phyloP scores from a whole-genome alignment of 2,329 filamentous ascomycete genomes.

The Calonectria hongkongensis region DNA sequence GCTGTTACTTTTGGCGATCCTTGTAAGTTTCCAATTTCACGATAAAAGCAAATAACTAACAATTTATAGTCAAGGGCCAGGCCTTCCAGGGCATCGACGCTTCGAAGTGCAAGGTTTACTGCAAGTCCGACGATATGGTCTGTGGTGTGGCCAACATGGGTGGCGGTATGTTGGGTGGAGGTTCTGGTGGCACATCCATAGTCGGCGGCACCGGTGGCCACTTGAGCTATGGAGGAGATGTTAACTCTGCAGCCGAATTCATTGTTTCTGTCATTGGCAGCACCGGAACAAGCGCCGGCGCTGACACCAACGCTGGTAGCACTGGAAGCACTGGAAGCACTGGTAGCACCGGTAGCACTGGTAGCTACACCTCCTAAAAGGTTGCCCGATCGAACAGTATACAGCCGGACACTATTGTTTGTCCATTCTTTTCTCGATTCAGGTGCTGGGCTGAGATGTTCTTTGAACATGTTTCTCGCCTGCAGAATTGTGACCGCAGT shows the following conservation, averaged over 20 bases:
- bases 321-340: not conserved
- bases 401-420: too few relatives aligned
- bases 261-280: not conserved
- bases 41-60: not conserved
- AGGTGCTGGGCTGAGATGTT: too few relatives aligned
- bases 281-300: not conserved
- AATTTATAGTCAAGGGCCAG: not conserved
- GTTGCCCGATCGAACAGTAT: too few relatives aligned
- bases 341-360: not conserved
- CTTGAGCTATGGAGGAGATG: not conserved
- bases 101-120: conserved; percentile 1
- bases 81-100: not conserved
- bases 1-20: conserved; percentile 58
- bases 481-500: too few relatives aligned
- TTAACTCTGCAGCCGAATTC: not conserved
- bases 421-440: too few relatives aligned
- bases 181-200: not conserved
- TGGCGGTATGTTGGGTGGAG: not conserved
- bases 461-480: too few relatives aligned
- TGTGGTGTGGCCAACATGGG: not conserved
- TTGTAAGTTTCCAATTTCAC: conserved; percentile 46
- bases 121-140: not conserved
- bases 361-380: not conserved
- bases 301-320: not conserved
- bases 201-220: not conserved